Evolutionary conservation across 192 early-diverging fungal species (phyloP).

Genomic region (Podila verticillata): DNA sequence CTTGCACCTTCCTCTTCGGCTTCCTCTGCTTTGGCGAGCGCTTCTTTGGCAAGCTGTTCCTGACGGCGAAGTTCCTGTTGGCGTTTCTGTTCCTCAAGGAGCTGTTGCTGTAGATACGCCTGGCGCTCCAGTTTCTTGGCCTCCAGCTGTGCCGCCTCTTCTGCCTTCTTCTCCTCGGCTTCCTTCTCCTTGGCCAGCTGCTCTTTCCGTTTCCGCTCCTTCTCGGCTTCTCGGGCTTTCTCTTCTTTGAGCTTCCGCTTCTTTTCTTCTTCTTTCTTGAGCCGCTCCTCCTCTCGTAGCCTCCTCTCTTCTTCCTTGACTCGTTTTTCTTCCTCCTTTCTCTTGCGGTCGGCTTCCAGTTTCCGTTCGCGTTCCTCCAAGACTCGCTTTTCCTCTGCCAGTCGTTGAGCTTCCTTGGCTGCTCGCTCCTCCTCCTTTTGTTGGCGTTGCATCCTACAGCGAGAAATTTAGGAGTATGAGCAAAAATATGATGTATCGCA

Average conservation of each 20-base stretch:
- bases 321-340: slow-evolving; percentile 66
- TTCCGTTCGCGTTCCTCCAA: slow-evolving; percentile 56
- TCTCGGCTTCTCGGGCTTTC: slow-evolving; percentile 62
- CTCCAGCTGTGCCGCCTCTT: slow-evolving; percentile 22
- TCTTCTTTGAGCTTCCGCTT: slow-evolving; percentile 63
- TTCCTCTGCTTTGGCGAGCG: slow-evolving; percentile 17
- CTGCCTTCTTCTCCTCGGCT: slow-evolving; percentile 14
- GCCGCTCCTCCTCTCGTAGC: slow-evolving; percentile 59
- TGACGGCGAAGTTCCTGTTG: slow-evolving; percentile 40
- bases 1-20: slow-evolving; percentile 7
- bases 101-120: slow-evolving; percentile 32
- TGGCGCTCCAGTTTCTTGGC: slow-evolving; percentile 28
- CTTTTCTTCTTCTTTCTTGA: slow-evolving; percentile 58
- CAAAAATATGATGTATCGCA: background rate
- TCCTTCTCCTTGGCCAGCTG: slow-evolving; percentile 40
- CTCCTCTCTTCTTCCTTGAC: slow-evolving; percentile 68
- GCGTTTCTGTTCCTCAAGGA: slow-evolving; percentile 27
- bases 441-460: slow-evolving; percentile 68
- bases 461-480: background rate
- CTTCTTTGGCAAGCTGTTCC: slow-evolving; percentile 38
- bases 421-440: slow-evolving; percentile 76
- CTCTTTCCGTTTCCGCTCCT: slow-evolving; percentile 56
- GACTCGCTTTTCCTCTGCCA: slow-evolving; percentile 57
- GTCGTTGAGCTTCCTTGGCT: slow-evolving; percentile 63
- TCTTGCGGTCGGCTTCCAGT: slow-evolving; percentile 70